Base-by-base conservation (phyloP, 129 eudicot species). In the Logfia minima region DNA sequence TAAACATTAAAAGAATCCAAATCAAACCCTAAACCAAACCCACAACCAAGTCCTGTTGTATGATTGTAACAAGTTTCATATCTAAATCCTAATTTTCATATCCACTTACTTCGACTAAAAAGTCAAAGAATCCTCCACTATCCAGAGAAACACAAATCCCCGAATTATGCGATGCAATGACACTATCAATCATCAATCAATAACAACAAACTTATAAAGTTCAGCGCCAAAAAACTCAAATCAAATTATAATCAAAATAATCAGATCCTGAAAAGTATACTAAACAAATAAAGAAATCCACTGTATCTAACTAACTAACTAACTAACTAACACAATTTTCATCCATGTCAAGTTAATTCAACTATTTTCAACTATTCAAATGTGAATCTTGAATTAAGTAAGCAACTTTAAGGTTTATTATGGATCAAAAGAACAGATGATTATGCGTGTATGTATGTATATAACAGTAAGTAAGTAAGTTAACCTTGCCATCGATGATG, bases 401-500 rank as follows among this genome's bases (percentile, higher is more conserved):
- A 3, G 37, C 68, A 68, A 77, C 26, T 66, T 32, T 26, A 66
- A 7, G 60, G 35, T 4, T 21, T 32, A 29, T 74, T 37, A 32
- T n/a, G 19, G 53, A 77, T 48, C 26, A 61, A 0, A 39, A 11
- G n/a, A 13, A 29, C 1, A n/a, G 52, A 66, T 13, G 53, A 45
- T 45, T 18, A 45, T 13, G 53, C 2, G 8, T 8, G 45, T 9
- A 39, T 39, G 11, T 39, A 39, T 6, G 1, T 6, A 39, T 39
- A 39, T 39, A 9, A 11, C 11, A 2, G 3, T 43, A n/a, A n/a
- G n/a, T n/a, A 2, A 66, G 10, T 73, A 45, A 14, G 53, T 45
- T 3, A 3, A 93, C 98, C 98, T 93, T 93, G 71, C 97, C 97
- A 60, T 76, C 72, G 74, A 93, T 89, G 53, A 91, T 48, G 28